Percentiles rank a stretch among this genome's conserved stretches.
Evolutionary conservation across 495 filamentous ascomycete species (phyloP).

Genomic region (Patellaria atrata): DNA sequence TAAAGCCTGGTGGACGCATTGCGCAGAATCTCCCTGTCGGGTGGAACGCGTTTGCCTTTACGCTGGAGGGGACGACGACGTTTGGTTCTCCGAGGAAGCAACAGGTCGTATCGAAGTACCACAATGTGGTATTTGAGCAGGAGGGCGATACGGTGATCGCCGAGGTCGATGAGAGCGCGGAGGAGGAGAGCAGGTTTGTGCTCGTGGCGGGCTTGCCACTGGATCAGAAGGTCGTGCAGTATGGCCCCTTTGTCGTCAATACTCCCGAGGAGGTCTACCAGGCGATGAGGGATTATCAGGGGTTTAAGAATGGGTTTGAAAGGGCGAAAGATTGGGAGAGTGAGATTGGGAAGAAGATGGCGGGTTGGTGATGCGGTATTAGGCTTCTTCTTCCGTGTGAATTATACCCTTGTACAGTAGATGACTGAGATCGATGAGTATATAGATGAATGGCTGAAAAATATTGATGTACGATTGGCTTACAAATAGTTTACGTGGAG

Average conservation of each 20-base stretch:
- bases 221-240: slow-evolving; percentile 88
- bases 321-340: slow-evolving; percentile 68
- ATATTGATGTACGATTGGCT: too few relatives aligned
- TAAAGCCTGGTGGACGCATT: slow-evolving; percentile 63
- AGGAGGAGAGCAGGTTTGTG: slow-evolving; percentile 53
- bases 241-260: slow-evolving; percentile 85
- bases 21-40: slow-evolving; percentile 58
- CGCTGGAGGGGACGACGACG: slow-evolving; percentile 49
- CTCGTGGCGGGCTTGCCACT: slow-evolving; percentile 75
- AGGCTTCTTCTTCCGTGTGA: too few relatives aligned
- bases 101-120: slow-evolving; percentile 49
- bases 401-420: too few relatives aligned
- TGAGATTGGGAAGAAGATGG: slow-evolving; percentile 84
- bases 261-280: slow-evolving; percentile 76
- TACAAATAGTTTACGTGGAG: too few relatives aligned
- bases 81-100: slow-evolving; percentile 48
- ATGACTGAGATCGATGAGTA: too few relatives aligned
- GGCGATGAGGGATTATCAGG: slow-evolving; percentile 81
- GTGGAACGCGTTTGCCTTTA: slow-evolving; percentile 90
- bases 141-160: slow-evolving; percentile 59
- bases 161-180: slow-evolving; percentile 52
- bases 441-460: too few relatives aligned
- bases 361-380: too few relatives aligned
- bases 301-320: slow-evolving; percentile 79
- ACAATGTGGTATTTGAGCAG: slow-evolving; percentile 84